Base-by-base conservation (phyloP, 169 alveolate species). In the Eimeria sp. region DNA sequence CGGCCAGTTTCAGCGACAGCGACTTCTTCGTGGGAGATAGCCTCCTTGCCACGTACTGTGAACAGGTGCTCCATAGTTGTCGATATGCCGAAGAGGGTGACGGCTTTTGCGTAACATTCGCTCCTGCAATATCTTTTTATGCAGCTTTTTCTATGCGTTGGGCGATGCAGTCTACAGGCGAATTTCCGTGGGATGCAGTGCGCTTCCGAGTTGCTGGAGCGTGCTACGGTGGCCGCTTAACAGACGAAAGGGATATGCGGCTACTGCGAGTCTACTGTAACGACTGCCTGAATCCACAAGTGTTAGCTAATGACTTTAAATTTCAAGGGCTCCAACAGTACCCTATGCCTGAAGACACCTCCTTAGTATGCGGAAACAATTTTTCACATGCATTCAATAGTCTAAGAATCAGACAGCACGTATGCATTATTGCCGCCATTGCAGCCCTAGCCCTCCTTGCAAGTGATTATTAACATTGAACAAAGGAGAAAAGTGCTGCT, bases 1-100 rank as follows among this genome's bases (percentile, higher is more conserved):
- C 97, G 80, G 99, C 99, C 97, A 99, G 99, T 97, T 99, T 99
- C 98, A 99, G 99, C 97, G 99, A 99, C 96, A 98, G 99, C 60
- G 99, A 99, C 98, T 98, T 99, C 98, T 98, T 98, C 97, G 99
- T 99, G 58, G 98, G 99, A 85, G 99, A 99, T 95, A 99, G 98
- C 95, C 98, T 98, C 60, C 95, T 99, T 62, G 98, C 98, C 82
- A 98, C 98, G 97, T 98, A 98, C 97, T 96, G 98, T 95, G 99
- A 98, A 89, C 98, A 98, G 95, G 96, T 95, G 23, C 49, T 27
- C 76, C n/a, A 89, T 46, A n/a, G 72, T 77, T 91, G 46, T 4
- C 66, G 6, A 49, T 52, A 27, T 9, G n/a, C 71, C 9, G 30
- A 78, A 14, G n/a, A 33, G 14, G 54, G 33, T 14, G 33, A 97